Conservation (phyloP, 2,329 filamentous ascomycete species). For the Fusarium sp. region DNA sequence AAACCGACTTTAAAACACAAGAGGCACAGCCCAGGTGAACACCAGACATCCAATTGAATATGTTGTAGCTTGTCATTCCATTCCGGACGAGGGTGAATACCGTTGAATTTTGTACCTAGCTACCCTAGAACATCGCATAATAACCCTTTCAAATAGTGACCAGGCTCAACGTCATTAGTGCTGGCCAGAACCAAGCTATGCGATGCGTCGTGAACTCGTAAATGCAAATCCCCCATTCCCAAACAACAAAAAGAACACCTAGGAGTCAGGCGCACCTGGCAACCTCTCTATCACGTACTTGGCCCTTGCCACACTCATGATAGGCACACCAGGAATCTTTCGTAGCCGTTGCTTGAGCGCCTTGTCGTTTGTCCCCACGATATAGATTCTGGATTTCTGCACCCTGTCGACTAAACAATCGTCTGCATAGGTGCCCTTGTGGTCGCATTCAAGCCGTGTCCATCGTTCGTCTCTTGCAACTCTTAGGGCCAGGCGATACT, state of each 20-base stretch:
- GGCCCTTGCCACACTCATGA: slow-evolving; percentile 84
- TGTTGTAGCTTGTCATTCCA: not conserved
- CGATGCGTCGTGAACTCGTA: slow-evolving; percentile 28
- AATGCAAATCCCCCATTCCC: slow-evolving; percentile 26
- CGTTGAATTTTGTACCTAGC: not conserved
- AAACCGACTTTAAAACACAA: not conserved
- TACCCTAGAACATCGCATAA: not conserved
- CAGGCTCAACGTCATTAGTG: not conserved
- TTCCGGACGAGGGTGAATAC: not conserved
- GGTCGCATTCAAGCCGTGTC: slow-evolving; percentile 86
- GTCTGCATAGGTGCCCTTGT: slow-evolving; percentile 85
- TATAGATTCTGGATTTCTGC: slow-evolving; percentile 79
- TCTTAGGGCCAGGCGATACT: slow-evolving; percentile 85
- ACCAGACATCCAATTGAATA: not conserved
- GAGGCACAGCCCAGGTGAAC: not conserved
- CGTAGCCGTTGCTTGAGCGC: slow-evolving; percentile 84
- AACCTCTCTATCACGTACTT: slow-evolving; percentile 96
- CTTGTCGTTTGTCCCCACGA: slow-evolving; percentile 81
- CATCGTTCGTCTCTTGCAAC: slow-evolving; percentile 92
- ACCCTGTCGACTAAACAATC: slow-evolving; percentile 85
- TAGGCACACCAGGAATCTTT: slow-evolving; percentile 74
- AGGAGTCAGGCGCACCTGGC: slow-evolving; percentile 79
- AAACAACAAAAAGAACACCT: slow-evolving; percentile 20
- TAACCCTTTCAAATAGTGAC: not conserved
- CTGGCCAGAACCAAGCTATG: not conserved